Evolutionary conservation across 441 rosid species (phyloP), one percentile per base, ranked within the genome.

Genomic region (Adansonia grandidieri): DNA sequence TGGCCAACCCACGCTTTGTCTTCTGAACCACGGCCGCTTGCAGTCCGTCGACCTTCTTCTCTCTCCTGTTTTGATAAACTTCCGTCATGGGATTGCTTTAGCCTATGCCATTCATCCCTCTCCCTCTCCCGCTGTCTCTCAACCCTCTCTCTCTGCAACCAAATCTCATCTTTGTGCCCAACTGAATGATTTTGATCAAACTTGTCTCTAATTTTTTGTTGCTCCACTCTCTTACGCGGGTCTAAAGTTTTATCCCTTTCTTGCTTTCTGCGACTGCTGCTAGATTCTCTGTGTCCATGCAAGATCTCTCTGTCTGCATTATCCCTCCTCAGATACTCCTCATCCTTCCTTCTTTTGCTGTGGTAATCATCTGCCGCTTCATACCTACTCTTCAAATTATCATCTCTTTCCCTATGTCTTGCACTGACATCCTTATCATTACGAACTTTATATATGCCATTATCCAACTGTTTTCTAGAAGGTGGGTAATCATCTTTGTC

Each of bases 91-190:
- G 83, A 66, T 77, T 81, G 86, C 82, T 90, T 91, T 80, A 75
- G 73, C 85, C 90, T 91, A 80, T 88, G 88, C 81, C 85, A 81
- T 67, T 86, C 95, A 69, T 93, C 98, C 79, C 91, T 89, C 77
- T 91, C 98, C 78, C 91, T 89, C 78, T 89, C 94, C 85, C 92
- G 90, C 79, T 76, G 91, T 88, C 91, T 86, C 68, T 96, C 96
- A 22, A 86, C 87, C 80, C 92, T 92, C 74, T 94, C 99, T 87
- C 97, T 89, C 77, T 80, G 90, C 72, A 82, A 73, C 91, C 90
- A 89, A 64, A 68, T 78, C 82, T 94, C 97, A 79, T 93, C 98
- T 84, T 88, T 94, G 77, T 90, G 95, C 87, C 95, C 88, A 72
- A 82, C 86, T 88, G 96, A 85, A 79, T 84, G 89, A 86, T 85